Conservation (phyloP, 2,329 filamentous ascomycete species). For the Aspergillus pseudoviridinutans region DNA sequence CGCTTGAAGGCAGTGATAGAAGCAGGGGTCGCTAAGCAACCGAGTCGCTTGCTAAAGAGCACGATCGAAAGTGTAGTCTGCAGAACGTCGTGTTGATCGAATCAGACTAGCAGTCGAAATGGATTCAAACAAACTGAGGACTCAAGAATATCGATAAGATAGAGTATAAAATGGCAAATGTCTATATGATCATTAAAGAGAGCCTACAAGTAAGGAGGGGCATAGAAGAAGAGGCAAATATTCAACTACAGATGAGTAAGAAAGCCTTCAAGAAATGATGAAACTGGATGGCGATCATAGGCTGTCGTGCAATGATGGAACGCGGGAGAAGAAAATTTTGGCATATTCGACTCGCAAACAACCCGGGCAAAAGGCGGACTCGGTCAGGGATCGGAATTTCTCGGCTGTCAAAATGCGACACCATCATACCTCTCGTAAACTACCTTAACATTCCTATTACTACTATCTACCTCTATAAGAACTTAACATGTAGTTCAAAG, state of each 20-base stretch:
- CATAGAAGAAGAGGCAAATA: background rate
- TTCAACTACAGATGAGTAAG: slow-evolving; percentile 8
- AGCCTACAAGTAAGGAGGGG: background rate
- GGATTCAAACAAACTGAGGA: background rate
- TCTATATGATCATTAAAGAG: background rate
- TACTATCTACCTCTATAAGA: background rate
- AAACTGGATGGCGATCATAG: slow-evolving; percentile 11
- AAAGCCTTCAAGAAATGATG: slow-evolving; percentile 6
- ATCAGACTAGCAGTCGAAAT: background rate
- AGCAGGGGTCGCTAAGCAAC: background rate
- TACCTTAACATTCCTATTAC: background rate
- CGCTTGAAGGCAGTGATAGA: background rate
- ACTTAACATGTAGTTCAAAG: background rate
- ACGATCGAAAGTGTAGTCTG: background rate
- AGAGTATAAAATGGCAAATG: background rate
- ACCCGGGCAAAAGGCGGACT: slow-evolving; percentile 4
- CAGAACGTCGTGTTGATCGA: background rate
- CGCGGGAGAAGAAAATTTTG: slow-evolving; percentile 13
- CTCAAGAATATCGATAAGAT: background rate
- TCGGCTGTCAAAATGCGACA: slow-evolving; percentile 10
- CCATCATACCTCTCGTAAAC: too few relatives aligned
- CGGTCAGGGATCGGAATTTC: slow-evolving; percentile 22
- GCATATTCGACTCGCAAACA: background rate
- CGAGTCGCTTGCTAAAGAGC: background rate
- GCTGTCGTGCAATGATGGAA: slow-evolving; percentile 7